Base-by-base conservation (phyloP, 2,329 filamentous ascomycete species). In the Ophiostoma australiae region DNA sequence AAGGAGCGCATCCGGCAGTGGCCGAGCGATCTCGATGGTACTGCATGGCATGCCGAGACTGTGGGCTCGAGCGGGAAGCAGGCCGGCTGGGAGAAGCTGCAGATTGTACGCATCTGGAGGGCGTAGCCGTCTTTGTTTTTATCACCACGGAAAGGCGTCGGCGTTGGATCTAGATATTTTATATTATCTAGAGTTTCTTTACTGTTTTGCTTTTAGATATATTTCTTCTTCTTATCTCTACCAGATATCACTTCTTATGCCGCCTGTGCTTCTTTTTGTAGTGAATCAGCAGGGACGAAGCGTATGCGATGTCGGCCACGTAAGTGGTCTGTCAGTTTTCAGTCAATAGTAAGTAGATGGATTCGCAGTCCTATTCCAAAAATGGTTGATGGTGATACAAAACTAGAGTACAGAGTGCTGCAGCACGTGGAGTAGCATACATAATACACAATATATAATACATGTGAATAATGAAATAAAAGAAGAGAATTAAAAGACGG, bases 51-150 rank as follows among this genome's bases (percentile, higher is more conserved):
- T 73, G 92, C 87, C 11, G 89, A 93, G 78, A 92, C 87, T 23
- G 93, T 97, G 4, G 90, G 91, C 7, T 86, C 85, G 70, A 97
- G 93, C 79, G 94, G 94, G 68, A 93, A 90, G 83, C 88, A 91
- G 79, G 94, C 91, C 39, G 95, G 95, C 0, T 97, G 94, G 94
- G 95, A 99, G 82, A 96, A 91, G 81, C 83, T 99, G 79, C 90
- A 93, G 77, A 91, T 99, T 76, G 83, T 98, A 75, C 87, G 94
- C 78, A 91, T 97, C 78, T 97, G 92, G 91, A 87, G 88, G 76
- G 83, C 83, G 55, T 72, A 66, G 35, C 20, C 8, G 17, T 37
- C 4, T 17, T 63, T 31, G 3, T 39, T 39, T 11, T 10, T 11
- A 27, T 3, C 27, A 31, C 33, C 27, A 63, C 27, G 58, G 8